Base-by-base conservation (phyloP, 2,329 filamentous ascomycete genomes). In the Tolypocladium guangdongense region DNA sequence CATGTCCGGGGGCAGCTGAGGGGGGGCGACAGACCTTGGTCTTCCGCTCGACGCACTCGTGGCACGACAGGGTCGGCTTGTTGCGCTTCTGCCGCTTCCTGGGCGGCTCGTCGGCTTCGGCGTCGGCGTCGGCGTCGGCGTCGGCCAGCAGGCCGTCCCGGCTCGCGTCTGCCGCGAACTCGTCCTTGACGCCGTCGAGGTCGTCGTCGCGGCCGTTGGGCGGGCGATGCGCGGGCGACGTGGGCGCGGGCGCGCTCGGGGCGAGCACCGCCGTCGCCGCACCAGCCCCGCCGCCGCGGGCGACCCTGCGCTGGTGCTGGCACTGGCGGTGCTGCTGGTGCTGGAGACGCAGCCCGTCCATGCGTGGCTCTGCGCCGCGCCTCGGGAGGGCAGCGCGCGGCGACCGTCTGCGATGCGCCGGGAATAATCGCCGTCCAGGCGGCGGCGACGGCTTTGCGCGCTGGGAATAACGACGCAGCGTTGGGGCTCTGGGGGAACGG, bases 81-180 rank as follows among this genome's bases (percentile, higher is more conserved):
- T 92, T 92, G 49, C 88, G 81, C 73, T 87, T 90, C 71, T 91
- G 87, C 71, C 87, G 89, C 73, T 87, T 88, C 67, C 72, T 78
- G 12, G 72, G 64, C n/a, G 73, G 76, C 45, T 73, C 68, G 37
- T 67, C 66, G n/a, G 57, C 62, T 54, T 53, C 55, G 54, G 60
- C 59, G 54, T 56, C 52, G 55, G 60, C 20, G 27, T 55, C n/a
- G n/a, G n/a, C n/a, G n/a, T n/a, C 55, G n/a, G 53, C 35, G 24
- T 36, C 36, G 32, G 30, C 30, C n/a, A 14, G 12, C 22, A 27
- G 39, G 22, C 20, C 39, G 7, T 27, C 39, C 20, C 20, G 24
- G 47, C 1, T 10, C 12, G 47, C 8, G 30, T 43, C 36, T 20
- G 27, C 36, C 38, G 45, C 53, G 49, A 22, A 20, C 24, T 45